Percentiles rank a stretch among this genome's conserved stretches.
These are phyloP conservation scores for Euclidium syriacum DNA, from an alignment of 345 rosid species.

Conservation along the genomic window DNA sequence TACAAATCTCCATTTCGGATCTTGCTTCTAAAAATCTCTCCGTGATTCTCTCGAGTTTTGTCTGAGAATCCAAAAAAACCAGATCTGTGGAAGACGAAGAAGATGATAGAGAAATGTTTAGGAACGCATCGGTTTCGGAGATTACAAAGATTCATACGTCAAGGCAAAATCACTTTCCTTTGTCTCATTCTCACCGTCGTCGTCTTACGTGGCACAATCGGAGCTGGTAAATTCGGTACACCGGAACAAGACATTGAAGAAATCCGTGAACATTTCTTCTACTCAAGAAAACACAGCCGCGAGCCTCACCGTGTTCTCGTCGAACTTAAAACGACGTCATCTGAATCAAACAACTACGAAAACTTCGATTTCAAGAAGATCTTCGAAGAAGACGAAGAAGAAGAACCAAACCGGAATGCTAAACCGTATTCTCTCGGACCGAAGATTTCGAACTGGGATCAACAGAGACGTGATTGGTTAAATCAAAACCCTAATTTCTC, in stretches of 20 bases:
- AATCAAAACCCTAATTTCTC: conserved; percentile 45
- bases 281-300: conserved; percentile 45
- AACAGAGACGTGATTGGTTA: conserved; percentile 54
- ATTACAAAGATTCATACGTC: conserved; percentile 52
- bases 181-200: conserved; percentile 66
- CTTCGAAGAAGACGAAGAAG: conserved; percentile 45
- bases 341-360: conserved; percentile 42
- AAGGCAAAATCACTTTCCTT: conserved; percentile 50
- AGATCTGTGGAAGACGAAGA: conserved; percentile 17
- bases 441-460: conserved; percentile 62
- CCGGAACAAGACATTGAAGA: conserved; percentile 77
- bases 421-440: conserved; percentile 55
- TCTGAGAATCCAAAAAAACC: conserved; percentile 11
- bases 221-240: conserved; percentile 86
- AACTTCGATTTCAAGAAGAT: conserved; percentile 41
- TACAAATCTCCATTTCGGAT: too few species aligned
- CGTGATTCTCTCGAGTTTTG: neutral
- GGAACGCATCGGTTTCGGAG: conserved; percentile 48
- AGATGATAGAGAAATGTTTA: conserved; percentile 44
- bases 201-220: conserved; percentile 84
- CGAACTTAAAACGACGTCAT: conserved; percentile 43
- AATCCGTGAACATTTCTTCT: conserved; percentile 60
- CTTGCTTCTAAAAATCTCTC: too few species aligned
- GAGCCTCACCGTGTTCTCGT: conserved; percentile 69
- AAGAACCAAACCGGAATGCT: conserved; percentile 32